Conservation (phyloP, 805 yeast species). For the Kodamaea jinghongensis region DNA sequence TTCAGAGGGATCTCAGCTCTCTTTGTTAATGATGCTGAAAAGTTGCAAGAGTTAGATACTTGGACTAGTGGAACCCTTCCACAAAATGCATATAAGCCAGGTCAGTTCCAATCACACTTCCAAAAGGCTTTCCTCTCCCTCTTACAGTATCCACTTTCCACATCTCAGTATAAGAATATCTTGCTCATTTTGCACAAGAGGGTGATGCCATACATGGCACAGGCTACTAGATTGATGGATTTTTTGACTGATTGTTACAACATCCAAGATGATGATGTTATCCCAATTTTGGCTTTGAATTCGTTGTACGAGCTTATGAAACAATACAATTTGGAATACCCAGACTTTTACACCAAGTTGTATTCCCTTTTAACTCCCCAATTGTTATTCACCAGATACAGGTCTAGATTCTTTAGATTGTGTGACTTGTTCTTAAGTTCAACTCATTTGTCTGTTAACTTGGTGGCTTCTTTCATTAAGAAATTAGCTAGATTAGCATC, state of each 20-base stretch:
- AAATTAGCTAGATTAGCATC: slow-evolving; percentile 71
- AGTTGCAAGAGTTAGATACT: slow-evolving; percentile 25
- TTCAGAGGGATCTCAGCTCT: slow-evolving; percentile 26
- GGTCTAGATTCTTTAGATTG: slow-evolving; percentile 84
- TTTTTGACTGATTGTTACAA: slow-evolving; percentile 86
- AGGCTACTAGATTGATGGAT: slow-evolving; percentile 87
- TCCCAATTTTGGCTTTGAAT: slow-evolving; percentile 78
- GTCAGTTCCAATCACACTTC: slow-evolving; percentile 58
- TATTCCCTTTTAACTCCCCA: slow-evolving; percentile 77
- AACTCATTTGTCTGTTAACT: slow-evolving; percentile 77
- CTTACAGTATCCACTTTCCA: slow-evolving; percentile 48
- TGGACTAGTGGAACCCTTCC: slow-evolving; percentile 36
- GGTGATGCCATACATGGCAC: slow-evolving; percentile 74
- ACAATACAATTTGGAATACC: slow-evolving; percentile 81
- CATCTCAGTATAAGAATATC: slow-evolving; percentile 64
- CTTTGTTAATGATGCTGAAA: slow-evolving; percentile 23
- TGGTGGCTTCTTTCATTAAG: slow-evolving; percentile 89
- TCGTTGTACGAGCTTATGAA: slow-evolving; percentile 86
- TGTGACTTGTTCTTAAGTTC: slow-evolving; percentile 83
- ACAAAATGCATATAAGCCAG: slow-evolving; percentile 33
- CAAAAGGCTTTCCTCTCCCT: slow-evolving; percentile 66
- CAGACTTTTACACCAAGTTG: slow-evolving; percentile 79
- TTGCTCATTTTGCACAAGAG: slow-evolving; percentile 76
- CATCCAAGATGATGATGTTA: slow-evolving; percentile 40
- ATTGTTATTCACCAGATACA: slow-evolving; percentile 71